These are phyloP conservation scores for Bifiguratus adelaidae DNA, from an alignment of 192 early-diverging fungal species.

Conservation along the genomic window DNA sequence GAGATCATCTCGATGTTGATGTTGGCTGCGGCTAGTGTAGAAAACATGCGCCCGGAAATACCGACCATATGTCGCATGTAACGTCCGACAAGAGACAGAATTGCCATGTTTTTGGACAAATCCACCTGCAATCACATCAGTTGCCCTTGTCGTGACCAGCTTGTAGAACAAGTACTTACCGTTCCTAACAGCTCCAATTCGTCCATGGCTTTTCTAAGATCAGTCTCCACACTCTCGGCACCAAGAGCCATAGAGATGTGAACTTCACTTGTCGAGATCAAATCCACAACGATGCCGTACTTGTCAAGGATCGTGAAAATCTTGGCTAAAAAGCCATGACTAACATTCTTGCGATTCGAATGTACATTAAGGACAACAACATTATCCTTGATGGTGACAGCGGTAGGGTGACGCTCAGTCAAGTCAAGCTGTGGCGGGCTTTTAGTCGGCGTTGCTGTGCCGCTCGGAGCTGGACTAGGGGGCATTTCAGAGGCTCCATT, in stretches of 20 bases:
- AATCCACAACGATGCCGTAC: slow-evolving; percentile 86
- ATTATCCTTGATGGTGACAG: slow-evolving; percentile 98
- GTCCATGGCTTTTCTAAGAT: slow-evolving; percentile 68
- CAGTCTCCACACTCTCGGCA: slow-evolving; percentile 44
- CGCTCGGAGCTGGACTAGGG: slow-evolving; percentile 36
- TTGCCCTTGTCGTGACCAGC: too few relatives aligned
- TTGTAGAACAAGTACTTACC: slow-evolving; percentile 29
- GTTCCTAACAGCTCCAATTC: slow-evolving; percentile 72
- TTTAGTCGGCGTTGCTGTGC: slow-evolving; percentile 11
- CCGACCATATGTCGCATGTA: slow-evolving; percentile 98
- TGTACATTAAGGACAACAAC: slow-evolving; percentile 95
- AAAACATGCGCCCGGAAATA: slow-evolving; percentile 89
- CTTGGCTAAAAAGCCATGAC: slow-evolving; percentile 95
- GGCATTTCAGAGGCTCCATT: slow-evolving; percentile 35
- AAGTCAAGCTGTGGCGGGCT: slow-evolving; percentile 54
- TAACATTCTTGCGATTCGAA: slow-evolving; percentile 91
- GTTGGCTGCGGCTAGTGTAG: slow-evolving; percentile 68
- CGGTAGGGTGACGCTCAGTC: slow-evolving; percentile 78
- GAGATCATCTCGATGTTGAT: slow-evolving; percentile 99
- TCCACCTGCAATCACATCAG: slow-evolving; percentile 63
- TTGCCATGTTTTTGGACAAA: slow-evolving; percentile 82
- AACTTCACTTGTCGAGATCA: slow-evolving; percentile 89
- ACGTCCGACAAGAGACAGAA: slow-evolving; percentile 90
- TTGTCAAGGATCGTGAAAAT: slow-evolving; percentile 88
- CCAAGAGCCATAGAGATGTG: slow-evolving; percentile 86